Evolutionary conservation across 345 rosid species (phyloP), one percentile per base, ranked within the genome.

Genomic region (Cochlearia excelsa): DNA sequence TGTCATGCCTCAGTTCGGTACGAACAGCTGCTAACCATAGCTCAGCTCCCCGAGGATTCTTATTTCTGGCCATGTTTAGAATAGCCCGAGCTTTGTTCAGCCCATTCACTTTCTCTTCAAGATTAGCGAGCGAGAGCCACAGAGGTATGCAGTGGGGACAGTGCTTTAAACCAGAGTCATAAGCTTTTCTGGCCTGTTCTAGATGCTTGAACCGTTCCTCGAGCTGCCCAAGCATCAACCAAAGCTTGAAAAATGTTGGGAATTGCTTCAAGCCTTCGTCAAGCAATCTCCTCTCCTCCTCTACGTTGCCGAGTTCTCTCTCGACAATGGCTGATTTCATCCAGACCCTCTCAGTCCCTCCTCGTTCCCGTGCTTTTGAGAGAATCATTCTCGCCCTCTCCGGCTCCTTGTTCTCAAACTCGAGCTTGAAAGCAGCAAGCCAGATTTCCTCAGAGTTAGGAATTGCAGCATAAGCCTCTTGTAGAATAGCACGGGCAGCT

Each of bases 361-460:
- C 98, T 63, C 88, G 85, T 71, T 90, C 97, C 68, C 96, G 80
- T 51, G 96, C 95, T 78, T 88, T 91, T 31, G 95, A 86, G 29
- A 88, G 95, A 70, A 88, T 80, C 79, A 85, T 85, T 76, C 91
- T 82, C 10, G 98, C 98, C 77, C 98, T 81, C 81, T 91, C 95
- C 5, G 95, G 95, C 77, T 91, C 98, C 48, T 82, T 79, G 70
- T 91, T 91, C 84, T 91, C 98, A 71, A 91, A 91, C 77, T 91
- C 98, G 38, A 91, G 98, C 83, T 91, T 91, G 66, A 91, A 91
- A 30, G 96, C 96, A 5, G 98, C 95, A 66, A 91, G 94, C 96
- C 89, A 84, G 66, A 91, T 81, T 77, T 91, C 98, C 78, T 91
- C 96, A 0, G 96, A 86, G 70, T 77, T 37, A 9, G 98, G 96